These are phyloP conservation scores for Aspergillus funiculosus DNA, from an alignment of 495 filamentous ascomycete species.

Conservation along the genomic window DNA sequence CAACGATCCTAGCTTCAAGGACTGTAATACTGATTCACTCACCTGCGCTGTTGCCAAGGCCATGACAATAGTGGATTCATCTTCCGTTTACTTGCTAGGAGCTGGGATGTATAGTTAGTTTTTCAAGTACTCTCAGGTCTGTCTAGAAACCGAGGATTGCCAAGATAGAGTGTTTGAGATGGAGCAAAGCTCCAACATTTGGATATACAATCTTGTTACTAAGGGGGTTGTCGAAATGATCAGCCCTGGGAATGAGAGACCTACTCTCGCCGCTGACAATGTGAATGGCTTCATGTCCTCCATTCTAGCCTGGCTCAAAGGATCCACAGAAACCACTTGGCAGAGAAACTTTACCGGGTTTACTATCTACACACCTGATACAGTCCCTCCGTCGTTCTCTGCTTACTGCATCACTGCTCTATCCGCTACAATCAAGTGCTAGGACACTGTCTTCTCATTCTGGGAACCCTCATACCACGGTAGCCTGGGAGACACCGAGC, in stretches of 20 bases:
- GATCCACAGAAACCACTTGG: background rate
- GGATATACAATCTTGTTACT: constrained; percentile 65
- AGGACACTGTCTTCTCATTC: background rate
- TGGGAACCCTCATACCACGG: background rate
- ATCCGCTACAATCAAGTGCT: background rate
- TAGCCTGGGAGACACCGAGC: background rate
- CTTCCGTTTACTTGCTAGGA: constrained; percentile 52
- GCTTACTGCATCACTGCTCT: constrained; percentile 2
- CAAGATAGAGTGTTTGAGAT: constrained; percentile 26
- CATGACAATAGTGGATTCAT: constrained; percentile 53
- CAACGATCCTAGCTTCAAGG: constrained; percentile 49
- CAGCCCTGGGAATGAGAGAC: background rate
- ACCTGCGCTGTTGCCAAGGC: constrained; percentile 58
- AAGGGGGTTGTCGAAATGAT: constrained; percentile 71
- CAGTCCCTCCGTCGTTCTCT: background rate
- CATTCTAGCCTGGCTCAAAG: constrained; percentile 8
- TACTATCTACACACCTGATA: background rate
- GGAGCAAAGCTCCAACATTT: constrained; percentile 43
- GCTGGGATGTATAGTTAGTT: constrained; percentile 67
- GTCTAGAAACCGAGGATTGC: constrained; percentile 28
- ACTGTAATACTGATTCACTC: constrained; percentile 34
- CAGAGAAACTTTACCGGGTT: constrained; percentile 7
- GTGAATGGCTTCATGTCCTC: constrained; percentile 19
- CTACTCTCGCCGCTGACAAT: constrained; percentile 19
- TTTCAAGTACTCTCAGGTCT: constrained; percentile 38